These are phyloP conservation scores for Panicum virgatum DNA, from an alignment of 202 grass and related monocot genomes.

Conservation along the genomic window DNA sequence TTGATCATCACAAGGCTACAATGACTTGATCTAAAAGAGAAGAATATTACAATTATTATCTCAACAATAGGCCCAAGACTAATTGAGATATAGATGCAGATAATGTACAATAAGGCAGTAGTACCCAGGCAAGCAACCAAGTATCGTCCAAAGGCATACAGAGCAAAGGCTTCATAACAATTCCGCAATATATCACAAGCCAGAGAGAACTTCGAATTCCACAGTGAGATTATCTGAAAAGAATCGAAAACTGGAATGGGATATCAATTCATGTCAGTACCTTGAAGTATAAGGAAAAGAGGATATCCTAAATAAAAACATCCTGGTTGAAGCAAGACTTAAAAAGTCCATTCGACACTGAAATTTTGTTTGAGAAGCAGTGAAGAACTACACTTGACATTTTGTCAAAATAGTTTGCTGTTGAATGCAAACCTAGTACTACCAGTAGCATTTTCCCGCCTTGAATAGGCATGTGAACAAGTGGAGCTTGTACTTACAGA, in stretches of 20 bases:
- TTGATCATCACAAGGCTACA: neutral
- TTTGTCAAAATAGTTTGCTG: neutral
- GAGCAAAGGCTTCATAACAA: constrained; percentile 92
- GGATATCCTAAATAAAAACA: neutral
- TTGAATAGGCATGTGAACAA: neutral
- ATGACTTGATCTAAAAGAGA: neutral
- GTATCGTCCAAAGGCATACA: constrained; percentile 86
- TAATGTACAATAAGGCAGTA: neutral
- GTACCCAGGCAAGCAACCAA: constrained; percentile 89
- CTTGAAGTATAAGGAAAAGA: neutral
- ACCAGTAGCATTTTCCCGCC: neutral
- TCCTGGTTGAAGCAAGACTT: neutral
- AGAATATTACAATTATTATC: too few relatives aligned
- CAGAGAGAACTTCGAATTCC: constrained; percentile 67
- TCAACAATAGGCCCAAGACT: too few relatives aligned
- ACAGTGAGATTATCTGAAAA: constrained; percentile 78
- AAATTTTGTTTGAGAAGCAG: too few relatives aligned
- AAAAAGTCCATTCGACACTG: too few relatives aligned
- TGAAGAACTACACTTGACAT: too few relatives aligned
- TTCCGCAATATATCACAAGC: constrained; percentile 90
- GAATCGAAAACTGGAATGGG: constrained; percentile 24
- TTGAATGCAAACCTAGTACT: neutral
- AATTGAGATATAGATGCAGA: neutral
- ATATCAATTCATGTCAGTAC: constrained; percentile 30
- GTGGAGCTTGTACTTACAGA: constrained; percentile 51